These are phyloP conservation scores for Ananas comosus DNA, from an alignment of 176 grass and related monocot species.

Conservation along the genomic window DNA sequence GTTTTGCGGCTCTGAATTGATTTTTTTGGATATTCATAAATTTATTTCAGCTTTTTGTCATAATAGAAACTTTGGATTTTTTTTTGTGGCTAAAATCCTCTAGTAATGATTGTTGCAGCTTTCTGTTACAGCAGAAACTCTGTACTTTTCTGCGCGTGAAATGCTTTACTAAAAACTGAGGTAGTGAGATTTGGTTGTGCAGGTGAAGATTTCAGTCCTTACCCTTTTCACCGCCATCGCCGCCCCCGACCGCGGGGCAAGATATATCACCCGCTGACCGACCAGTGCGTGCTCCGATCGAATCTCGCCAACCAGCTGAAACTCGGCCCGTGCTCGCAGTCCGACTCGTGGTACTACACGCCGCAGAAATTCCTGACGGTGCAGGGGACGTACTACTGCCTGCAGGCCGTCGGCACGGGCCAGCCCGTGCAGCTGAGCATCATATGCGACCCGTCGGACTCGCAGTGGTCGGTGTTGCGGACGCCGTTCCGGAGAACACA, in stretches of 20 bases:
- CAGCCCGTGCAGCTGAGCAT: slow-evolving; percentile 22
- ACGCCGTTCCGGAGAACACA: slow-evolving; percentile 16
- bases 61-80: too few species aligned
- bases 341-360: slow-evolving; percentile 31
- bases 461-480: slow-evolving; percentile 10
- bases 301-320: slow-evolving; percentile 12
- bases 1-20: too few species aligned
- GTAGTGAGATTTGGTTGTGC: neutral
- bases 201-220: neutral
- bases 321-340: slow-evolving; percentile 18
- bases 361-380: slow-evolving; percentile 29
- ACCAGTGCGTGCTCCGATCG: slow-evolving; percentile 16
- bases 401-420: slow-evolving; percentile 13
- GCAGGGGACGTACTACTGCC: slow-evolving; percentile 25
- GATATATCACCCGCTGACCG: slow-evolving; percentile 28
- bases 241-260: neutral
- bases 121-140: too few species aligned
- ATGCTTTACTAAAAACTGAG: neutral
- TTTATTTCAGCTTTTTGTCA: too few species aligned
- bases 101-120: too few species aligned
- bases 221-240: too few species aligned
- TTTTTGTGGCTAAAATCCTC: too few species aligned
- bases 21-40: too few species aligned
- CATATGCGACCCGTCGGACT: slow-evolving; percentile 22
- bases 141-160: neutral